These are phyloP conservation scores for Meredithiella fracta DNA, from an alignment of 2,329 filamentous ascomycete genomes.

Conservation along the genomic window DNA sequence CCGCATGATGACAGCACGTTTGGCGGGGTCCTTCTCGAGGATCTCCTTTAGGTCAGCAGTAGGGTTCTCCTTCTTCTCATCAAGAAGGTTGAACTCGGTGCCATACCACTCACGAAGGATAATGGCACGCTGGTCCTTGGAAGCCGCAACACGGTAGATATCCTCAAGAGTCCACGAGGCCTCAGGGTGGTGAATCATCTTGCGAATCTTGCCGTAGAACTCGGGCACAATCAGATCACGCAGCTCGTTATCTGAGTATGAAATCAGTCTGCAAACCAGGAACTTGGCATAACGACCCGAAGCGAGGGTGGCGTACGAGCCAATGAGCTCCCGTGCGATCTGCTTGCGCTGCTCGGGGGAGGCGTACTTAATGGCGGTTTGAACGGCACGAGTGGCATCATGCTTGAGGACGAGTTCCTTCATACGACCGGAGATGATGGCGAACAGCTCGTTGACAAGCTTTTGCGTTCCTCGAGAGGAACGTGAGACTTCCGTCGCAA, in stretches of 20 bases:
- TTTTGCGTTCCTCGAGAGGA: constrained; percentile 73
- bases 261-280: constrained; percentile 82
- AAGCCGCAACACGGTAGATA: constrained; percentile 79
- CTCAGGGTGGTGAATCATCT: constrained; percentile 89
- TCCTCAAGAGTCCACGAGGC: constrained; percentile 97
- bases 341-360: constrained; percentile 67
- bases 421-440: constrained; percentile 77
- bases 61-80: constrained; percentile 37
- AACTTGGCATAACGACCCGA: constrained; percentile 98
- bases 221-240: constrained; percentile 80
- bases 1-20: constrained; percentile 73
- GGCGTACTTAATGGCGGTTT: constrained; percentile 93
- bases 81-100: constrained; percentile 74
- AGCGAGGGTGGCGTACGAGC: constrained; percentile 67
- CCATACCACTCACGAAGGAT: constrained; percentile 94
- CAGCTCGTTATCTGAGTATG: constrained; percentile 78
- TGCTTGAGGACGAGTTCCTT: constrained; percentile 98
- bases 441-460: constrained; percentile 77
- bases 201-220: constrained; percentile 85
- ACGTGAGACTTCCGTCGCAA: constrained; percentile 87
- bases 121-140: constrained; percentile 66
- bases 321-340: constrained; percentile 75
- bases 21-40: constrained; percentile 61
- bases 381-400: constrained; percentile 88
- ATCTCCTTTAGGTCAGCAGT: constrained; percentile 58